A percentile compares a stretch with the other conserved stretches of the same genome.
Conservation (phyloP, 1,139 yeast genomes). For the Taphrina wiesneri region DNA sequence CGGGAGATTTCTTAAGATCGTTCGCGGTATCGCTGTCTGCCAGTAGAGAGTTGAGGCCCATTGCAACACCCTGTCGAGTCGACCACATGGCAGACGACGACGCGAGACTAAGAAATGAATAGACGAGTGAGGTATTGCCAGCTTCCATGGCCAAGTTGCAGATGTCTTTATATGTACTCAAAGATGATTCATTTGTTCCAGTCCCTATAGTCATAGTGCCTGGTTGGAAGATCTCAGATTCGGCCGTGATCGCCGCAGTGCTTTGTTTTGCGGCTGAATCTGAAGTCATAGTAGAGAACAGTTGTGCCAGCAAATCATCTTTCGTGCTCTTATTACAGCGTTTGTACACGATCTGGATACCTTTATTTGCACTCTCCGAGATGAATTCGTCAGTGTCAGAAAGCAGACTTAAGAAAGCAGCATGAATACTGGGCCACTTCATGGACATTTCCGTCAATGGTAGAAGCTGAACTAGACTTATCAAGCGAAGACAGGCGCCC, state of each 20-base stretch:
- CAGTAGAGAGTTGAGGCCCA: conserved; percentile 82
- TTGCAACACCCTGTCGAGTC: conserved; percentile 89
- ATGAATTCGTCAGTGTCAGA: conserved; percentile 53
- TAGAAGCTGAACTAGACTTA: conserved; percentile 76
- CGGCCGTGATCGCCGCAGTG: conserved; percentile 57
- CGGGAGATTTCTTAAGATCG: conserved; percentile 57
- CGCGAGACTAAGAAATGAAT: conserved; percentile 91
- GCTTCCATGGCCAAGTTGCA: conserved; percentile 77
- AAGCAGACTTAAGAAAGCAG: conserved; percentile 54
- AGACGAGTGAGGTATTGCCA: conserved; percentile 64
- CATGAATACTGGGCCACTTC: conserved; percentile 61
- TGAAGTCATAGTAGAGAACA: conserved; percentile 70
- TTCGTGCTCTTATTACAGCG: conserved; percentile 68
- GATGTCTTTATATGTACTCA: conserved; percentile 34
- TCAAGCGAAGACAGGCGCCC: conserved; percentile 82
- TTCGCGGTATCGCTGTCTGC: conserved; percentile 74
- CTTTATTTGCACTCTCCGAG: conserved; percentile 90
- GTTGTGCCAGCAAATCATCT: conserved; percentile 71
- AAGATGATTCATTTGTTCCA: conserved; percentile 6
- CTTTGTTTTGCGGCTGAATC: conserved; percentile 40
- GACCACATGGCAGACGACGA: conserved; percentile 89
- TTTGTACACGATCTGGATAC: conserved; percentile 78
- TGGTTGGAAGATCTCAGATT: conserved; percentile 81
- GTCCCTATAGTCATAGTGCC: conserved; percentile 72
- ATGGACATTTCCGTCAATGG: conserved; percentile 54